Percentiles rank a stretch among this genome's conserved stretches.
phyloP scores from a whole-genome alignment of 768 basidiomycete species.

The Rubroboletus satanas region DNA sequence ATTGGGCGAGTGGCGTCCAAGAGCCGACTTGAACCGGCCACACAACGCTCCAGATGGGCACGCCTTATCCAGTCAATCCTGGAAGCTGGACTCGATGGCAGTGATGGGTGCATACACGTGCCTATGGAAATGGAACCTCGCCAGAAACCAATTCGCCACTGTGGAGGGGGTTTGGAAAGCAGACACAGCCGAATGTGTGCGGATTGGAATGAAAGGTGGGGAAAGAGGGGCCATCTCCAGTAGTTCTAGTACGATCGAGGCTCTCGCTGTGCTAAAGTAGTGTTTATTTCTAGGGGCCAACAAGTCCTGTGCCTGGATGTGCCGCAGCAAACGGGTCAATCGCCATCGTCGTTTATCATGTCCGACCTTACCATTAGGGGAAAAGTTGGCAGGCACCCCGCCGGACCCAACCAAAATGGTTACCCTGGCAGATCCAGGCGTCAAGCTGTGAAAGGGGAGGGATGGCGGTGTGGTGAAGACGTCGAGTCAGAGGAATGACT shows the following conservation, averaged over 20 bases:
- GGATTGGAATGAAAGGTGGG: not conserved
- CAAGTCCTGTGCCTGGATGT: constrained; percentile 1
- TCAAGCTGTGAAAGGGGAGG: constrained; percentile 4
- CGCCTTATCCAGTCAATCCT: not conserved
- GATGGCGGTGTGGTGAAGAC: constrained; percentile 11
- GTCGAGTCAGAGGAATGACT: constrained; percentile 3
- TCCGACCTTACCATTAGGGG: not conserved
- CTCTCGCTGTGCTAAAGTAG: not conserved
- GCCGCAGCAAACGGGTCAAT: not conserved
- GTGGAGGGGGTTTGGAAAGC: not conserved
- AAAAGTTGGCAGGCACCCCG: constrained; percentile 1
- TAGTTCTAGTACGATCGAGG: not conserved
- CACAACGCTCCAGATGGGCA: not conserved
- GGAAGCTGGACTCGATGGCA: too few relatives aligned
- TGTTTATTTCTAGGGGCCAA: not conserved
- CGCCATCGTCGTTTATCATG: not conserved
- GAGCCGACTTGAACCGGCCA: not conserved
- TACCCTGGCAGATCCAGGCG: constrained; percentile 5
- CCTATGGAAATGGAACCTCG: too few relatives aligned
- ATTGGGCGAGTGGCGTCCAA: not conserved
- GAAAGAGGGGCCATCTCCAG: not conserved
- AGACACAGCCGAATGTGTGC: not conserved
- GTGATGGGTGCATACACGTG: not conserved
- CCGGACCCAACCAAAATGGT: constrained; percentile 3
- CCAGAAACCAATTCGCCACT: not conserved